Conservation (phyloP, 2,329 filamentous ascomycete genomes). For the Xylaria multiplex region DNA sequence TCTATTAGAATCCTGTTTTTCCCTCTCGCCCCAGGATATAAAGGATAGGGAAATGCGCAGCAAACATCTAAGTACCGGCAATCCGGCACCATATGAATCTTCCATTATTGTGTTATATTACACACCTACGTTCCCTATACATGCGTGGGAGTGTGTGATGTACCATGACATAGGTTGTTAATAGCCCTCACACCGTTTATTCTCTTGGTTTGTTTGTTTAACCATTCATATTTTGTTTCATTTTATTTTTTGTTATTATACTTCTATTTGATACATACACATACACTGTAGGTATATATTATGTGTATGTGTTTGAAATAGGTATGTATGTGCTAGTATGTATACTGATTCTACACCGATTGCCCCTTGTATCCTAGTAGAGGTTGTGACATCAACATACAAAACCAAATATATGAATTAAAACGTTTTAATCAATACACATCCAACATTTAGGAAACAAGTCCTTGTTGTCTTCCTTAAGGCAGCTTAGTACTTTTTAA, state of each 20-base stretch:
- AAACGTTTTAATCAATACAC: too few relatives aligned
- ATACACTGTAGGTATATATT: not conserved
- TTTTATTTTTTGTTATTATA: not conserved
- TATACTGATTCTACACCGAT: constrained; percentile 6
- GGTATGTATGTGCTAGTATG: not conserved
- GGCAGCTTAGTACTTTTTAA: too few relatives aligned
- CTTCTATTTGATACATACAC: constrained; percentile 4
- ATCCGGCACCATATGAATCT: not conserved
- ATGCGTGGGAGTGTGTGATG: not conserved
- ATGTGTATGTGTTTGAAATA: not conserved
- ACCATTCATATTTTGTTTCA: too few relatives aligned
- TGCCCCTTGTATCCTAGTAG: too few relatives aligned
- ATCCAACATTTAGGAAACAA: too few relatives aligned
- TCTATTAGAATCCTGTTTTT: too few relatives aligned
- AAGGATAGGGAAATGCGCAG: not conserved
- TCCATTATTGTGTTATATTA: not conserved
- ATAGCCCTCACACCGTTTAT: constrained; percentile 11
- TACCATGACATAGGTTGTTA: not conserved
- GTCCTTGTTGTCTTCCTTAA: too few relatives aligned
- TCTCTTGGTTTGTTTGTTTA: too few relatives aligned
- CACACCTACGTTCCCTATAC: not conserved
- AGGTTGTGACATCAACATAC: too few relatives aligned
- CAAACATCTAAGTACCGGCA: not conserved
- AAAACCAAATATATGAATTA: too few relatives aligned
- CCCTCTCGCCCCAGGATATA: too few relatives aligned